Percentiles rank a stretch among this genome's conserved stretches.
phyloP scores from a whole-genome alignment of 2,329 filamentous ascomycete genomes.

The Nothomitra cinnamomea region DNA sequence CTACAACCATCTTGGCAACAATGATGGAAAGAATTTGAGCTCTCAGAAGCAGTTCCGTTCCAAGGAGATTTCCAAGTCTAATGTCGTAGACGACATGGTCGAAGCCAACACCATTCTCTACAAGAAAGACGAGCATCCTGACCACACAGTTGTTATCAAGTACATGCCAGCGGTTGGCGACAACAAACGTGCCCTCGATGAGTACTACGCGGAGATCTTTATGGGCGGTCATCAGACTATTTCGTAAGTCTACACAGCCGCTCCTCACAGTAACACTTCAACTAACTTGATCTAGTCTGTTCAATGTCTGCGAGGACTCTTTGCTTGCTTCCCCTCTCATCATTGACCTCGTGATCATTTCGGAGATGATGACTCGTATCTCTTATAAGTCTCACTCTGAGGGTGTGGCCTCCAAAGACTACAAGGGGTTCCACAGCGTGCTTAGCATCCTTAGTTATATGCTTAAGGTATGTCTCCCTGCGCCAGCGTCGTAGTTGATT shows the following conservation, averaged over 20 bases:
- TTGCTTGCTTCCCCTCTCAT: slow-evolving; percentile 90
- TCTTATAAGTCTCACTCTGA: slow-evolving; percentile 58
- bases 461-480: slow-evolving; percentile 43
- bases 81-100: slow-evolving; percentile 99
- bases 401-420: slow-evolving; percentile 39
- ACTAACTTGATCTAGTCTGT: slow-evolving; percentile 41
- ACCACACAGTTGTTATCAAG: slow-evolving; percentile 99
- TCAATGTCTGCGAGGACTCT: slow-evolving; percentile 98
- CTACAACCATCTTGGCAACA: slow-evolving; percentile 99
- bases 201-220: slow-evolving; percentile 99
- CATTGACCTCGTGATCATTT: slow-evolving; percentile 82
- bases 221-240: slow-evolving; percentile 97
- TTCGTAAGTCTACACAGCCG: slow-evolving; percentile 33
- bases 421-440: slow-evolving; percentile 90
- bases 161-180: slow-evolving; percentile 99
- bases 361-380: slow-evolving; percentile 98
- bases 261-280: not conserved
- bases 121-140: slow-evolving; percentile 80
- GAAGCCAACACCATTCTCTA: slow-evolving; percentile 87
- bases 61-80: slow-evolving; percentile 99
- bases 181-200: slow-evolving; percentile 95
- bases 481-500: not conserved
- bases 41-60: slow-evolving; percentile 97
- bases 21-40: slow-evolving; percentile 96
- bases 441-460: slow-evolving; percentile 97